Evolutionary conservation across 768 basidiomycete genomes (phyloP), one percentile per base, ranked within the genome.

Genomic region (Tulasnella sp.): DNA sequence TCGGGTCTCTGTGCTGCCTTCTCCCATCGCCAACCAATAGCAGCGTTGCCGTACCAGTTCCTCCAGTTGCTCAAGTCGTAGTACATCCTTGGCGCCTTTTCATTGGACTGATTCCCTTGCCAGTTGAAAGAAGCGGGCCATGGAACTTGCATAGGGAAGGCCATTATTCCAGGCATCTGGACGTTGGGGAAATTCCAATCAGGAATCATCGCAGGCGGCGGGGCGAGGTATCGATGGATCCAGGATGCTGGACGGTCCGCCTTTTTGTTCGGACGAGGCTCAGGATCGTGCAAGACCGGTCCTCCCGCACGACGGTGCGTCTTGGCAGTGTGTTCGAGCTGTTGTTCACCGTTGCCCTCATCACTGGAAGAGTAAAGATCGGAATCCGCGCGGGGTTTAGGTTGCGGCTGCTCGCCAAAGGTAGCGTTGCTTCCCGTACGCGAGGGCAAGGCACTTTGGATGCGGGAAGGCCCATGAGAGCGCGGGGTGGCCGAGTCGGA

Each of bases 201-300:
- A 86, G 89, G 83, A 88, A 93, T 85, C 88, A 92, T 84, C 84
- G 91, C 89, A 72, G 89, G 86, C 83, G 93, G 84, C 88, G 89
- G 86, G 87, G 93, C 82, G 86, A 90, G 84, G 78, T 89, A 89
- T 75, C 94, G 91, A 84, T 94, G 93, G 81, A 96, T 90, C 87
- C 93, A 89, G 81, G 72, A 82, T 75, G 34, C 81, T 77, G 64
- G 73, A 41, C 41, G 64, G 64, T 69, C 64, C 28, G 75, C 82
- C 76, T 87, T 88, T 77, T 86, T 87, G 31, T 87, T 86, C 31
- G 83, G 58, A 6, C 74, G 58, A n/a, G 50, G 34, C 14, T 81
- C 75, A 7, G 74, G 74, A 40, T 42, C 82, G 81, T 22, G 84
- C 64, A 73, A 78, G 14, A 74, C 69, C 22, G 54, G 64, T 20